A percentile compares a stretch with the other conserved stretches of the same genome.
Conservation (phyloP, 192 early-diverging fungal species). For the Entomortierella chlamydospora region DNA sequence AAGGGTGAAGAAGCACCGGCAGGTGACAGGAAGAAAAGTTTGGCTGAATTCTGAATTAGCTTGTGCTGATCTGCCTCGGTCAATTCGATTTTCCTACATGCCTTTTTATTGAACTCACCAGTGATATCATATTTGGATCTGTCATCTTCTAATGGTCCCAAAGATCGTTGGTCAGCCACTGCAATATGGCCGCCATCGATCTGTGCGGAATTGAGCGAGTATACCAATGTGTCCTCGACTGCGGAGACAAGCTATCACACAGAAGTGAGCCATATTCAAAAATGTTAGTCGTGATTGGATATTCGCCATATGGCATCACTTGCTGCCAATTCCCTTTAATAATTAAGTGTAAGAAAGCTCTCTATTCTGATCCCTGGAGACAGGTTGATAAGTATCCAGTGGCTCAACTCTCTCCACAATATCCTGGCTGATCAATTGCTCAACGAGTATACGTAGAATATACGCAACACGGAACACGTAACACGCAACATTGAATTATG, state of each 20-base stretch:
- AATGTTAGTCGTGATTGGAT: neutral
- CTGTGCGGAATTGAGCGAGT: constrained; percentile 36
- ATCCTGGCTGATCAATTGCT: neutral
- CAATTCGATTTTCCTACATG: neutral
- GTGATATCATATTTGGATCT: constrained; percentile 55
- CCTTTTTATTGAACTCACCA: constrained; percentile 14
- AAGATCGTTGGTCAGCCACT: constrained; percentile 42
- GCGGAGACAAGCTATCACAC: constrained; percentile 56
- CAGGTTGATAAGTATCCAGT: too few species aligned
- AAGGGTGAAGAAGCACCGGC: constrained; percentile 8
- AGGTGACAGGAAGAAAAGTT: constrained; percentile 35
- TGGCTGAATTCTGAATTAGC: constrained; percentile 14
- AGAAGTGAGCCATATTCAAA: neutral
- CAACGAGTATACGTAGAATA: neutral
- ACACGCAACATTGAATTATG: too few species aligned
- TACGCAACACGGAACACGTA: neutral
- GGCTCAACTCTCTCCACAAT: too few species aligned
- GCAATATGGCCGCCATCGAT: constrained; percentile 40
- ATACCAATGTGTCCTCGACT: constrained; percentile 56
- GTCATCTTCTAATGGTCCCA: constrained; percentile 53
- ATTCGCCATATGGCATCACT: constrained; percentile 12
- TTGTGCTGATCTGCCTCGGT: neutral
- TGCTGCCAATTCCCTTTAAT: neutral
- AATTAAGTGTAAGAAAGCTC: neutral
- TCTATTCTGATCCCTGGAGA: neutral